Evolutionary conservation across 306 rosid species (phyloP), one percentile per base, ranked within the genome.

Genomic region (Cyclanthera cordifolia): DNA sequence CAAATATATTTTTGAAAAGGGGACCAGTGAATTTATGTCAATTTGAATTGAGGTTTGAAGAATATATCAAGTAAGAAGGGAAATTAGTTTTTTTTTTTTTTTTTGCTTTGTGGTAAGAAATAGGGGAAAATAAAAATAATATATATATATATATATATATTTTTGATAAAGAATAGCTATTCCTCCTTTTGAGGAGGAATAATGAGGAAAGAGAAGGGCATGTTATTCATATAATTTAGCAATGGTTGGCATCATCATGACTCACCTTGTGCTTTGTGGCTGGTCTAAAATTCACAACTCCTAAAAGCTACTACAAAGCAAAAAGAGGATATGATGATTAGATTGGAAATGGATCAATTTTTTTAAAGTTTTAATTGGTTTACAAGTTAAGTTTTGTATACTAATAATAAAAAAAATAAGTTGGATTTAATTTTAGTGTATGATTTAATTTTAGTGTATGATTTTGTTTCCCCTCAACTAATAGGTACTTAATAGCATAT

Each of bases 231-330:
- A 82, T 88, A 79, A 81, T 79, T 84, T 79, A 75, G 78, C 75
- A 74, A 76, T 82, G 79, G 79, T 73, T 73, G 83, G 80, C 78
- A 82, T 74, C 86, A 79, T 77, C 85, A 79, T 72, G 69, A 74
- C 78, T 82, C 64, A 54, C 51, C 70, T 58, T 79, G 81, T 74
- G 73, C 19, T 14, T 39, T 58, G 85, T 77, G 78, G 73, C 80
- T 79, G 79, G 77, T 69, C 81, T 76, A 58, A 51, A 61, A 54
- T 83, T 78, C 73, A 53, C 59, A 64, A 79, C 67, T 70, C 77
- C 73, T 21, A 81, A 84, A 85, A 65, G 91, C 87, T 82, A 87
- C 86, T 67, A 49, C 85, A 73, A 70, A 75, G 74, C 69, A 69
- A 72, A 73, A 80, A 51, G 81, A 72, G 83, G 73, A 15, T 46